A percentile compares a stretch with the other conserved stretches of the same genome.
phyloP scores from a whole-genome alignment of 176 grass and related monocot species.

The Lolium perenne region DNA sequence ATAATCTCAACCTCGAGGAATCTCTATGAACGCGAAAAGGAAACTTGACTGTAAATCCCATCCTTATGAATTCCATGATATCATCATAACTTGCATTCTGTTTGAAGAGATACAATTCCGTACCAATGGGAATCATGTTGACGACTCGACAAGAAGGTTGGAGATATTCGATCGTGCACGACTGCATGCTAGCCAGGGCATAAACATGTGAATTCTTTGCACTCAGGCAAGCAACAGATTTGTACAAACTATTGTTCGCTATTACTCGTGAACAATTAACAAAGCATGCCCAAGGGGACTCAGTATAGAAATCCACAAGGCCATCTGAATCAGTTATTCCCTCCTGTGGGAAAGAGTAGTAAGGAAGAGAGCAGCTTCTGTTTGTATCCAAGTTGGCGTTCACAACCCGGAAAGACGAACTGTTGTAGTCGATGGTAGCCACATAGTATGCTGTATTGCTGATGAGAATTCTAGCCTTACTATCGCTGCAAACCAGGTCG shows the following conservation, averaged over 20 bases:
- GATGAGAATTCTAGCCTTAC: background rate
- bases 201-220: background rate
- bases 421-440: background rate
- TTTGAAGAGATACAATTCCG: background rate
- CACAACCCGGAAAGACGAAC: background rate
- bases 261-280: background rate
- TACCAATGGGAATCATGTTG: slow-evolving; percentile 28
- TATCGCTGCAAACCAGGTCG: background rate
- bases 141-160: slow-evolving; percentile 38
- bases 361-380: background rate
- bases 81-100: slow-evolving; percentile 7
- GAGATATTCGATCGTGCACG: background rate
- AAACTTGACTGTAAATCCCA: slow-evolving; percentile 7
- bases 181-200: background rate
- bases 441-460: background rate
- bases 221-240: slow-evolving; percentile 13
- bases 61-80: slow-evolving; percentile 28
- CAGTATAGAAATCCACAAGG: background rate
- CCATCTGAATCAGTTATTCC: background rate
- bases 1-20: background rate
- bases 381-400: background rate
- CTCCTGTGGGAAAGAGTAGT: background rate
- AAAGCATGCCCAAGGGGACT: background rate
- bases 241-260: background rate
- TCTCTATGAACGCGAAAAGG: too few species aligned